A percentile compares a stretch with the other conserved stretches of the same genome.
phyloP scores from a whole-genome alignment of 352 stramenopile species.

The Thalassiosira oceanica region DNA sequence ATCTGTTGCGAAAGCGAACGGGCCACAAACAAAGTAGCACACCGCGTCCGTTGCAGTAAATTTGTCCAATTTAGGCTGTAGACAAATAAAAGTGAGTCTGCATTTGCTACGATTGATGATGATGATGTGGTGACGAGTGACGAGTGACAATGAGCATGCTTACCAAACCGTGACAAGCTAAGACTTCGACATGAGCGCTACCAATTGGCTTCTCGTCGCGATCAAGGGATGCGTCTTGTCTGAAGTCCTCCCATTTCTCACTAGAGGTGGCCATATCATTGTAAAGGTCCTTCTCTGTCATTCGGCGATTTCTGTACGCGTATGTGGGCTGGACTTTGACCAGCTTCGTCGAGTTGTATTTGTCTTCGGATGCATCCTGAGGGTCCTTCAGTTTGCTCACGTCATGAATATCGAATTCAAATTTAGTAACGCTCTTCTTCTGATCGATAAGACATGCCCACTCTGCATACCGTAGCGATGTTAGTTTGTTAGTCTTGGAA shows the following conservation, averaged over 20 bases:
- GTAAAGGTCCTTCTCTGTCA: conserved; percentile 45
- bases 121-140: too few species aligned
- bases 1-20: conserved; percentile 76
- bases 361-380: conserved; percentile 2
- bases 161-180: conserved; percentile 63
- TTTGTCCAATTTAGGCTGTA: conserved; percentile 33
- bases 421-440: conserved; percentile 25
- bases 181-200: conserved; percentile 60
- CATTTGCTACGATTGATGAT: too few species aligned
- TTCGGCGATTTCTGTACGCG: conserved; percentile 61
- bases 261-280: conserved; percentile 27
- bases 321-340: conserved; percentile 56
- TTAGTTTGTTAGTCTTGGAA: background rate
- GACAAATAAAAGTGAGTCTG: background rate
- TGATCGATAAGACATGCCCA: conserved; percentile 33
- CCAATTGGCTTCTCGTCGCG: conserved; percentile 38
- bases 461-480: conserved; percentile 35
- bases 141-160: conserved; percentile 2
- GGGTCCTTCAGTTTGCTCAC: background rate
- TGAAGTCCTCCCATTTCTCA: conserved; percentile 38
- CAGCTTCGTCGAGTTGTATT: conserved; percentile 25
- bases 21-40: conserved; percentile 39
- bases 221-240: background rate
- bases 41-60: conserved; percentile 36
- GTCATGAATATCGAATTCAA: conserved; percentile 23